Base-by-base conservation (phyloP, 768 basidiomycete species). In the Candolleomyces eurysporus region DNA sequence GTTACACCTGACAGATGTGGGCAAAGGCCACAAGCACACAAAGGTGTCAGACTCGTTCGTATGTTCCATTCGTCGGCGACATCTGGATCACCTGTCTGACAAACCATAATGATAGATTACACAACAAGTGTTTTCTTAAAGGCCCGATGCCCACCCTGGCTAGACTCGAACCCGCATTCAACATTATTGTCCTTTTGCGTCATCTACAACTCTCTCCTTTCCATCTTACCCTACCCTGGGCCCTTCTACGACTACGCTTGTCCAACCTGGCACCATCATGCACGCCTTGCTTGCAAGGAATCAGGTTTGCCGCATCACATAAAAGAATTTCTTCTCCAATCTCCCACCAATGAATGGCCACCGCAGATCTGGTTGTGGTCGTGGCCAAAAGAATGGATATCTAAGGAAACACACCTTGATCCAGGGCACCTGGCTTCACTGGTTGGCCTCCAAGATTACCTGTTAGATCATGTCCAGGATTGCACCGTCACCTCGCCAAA, bases 21-120 rank as follows among this genome's bases (percentile, higher is more conserved):
- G 26, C 2, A 4, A 26, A 4, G 4, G 26, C 26, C 26, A 4
- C 26, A n/a, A n/a, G n/a, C n/a, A n/a, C n/a, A n/a, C n/a, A n/a
- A n/a, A n/a, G n/a, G n/a, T n/a, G n/a, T 52, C 11, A 48, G 50
- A 8, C 58, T 59, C 36, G 19, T 59, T 43, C 58, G 58, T 59
- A 40, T 32, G 58, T 59, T n/a, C 17, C n/a, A 11, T 36, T 36
- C 11, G 1, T 48, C 32, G 2, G 5, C 16, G 17, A 10, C 21
- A 19, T 21, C 17, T 26, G n/a, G 8, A 26, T 9, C 5, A 7
- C 36, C 26, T 32, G 43, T 22, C 5, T 26, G 14, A 43, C 4
- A 39, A 46, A 17, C 36, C 3, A n/a, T 30, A 26, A 26, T 26
- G n/a, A 9, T 32, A 58, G 57, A 58, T 36, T 58, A 58, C 21